Base-by-base conservation (phyloP, 2,329 filamentous ascomycete species). In the Aciculosporium take region DNA sequence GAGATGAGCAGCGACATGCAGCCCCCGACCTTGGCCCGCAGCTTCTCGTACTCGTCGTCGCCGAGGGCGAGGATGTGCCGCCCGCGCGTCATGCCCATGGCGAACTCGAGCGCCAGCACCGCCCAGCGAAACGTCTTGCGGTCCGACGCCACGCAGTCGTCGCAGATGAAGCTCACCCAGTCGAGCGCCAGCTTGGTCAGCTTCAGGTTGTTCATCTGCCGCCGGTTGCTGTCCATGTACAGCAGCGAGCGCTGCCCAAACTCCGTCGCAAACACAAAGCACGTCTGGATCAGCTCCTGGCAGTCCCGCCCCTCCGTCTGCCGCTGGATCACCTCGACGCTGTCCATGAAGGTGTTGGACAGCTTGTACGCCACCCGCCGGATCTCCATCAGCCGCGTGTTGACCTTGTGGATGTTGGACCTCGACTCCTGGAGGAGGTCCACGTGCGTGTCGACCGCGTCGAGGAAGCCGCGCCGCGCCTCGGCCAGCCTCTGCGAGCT, bases 311-410 rank as follows among this genome's bases (percentile, higher is more conserved):
- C 84, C 43, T 74, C 72, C 1, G 87, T 87, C 60, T 98, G 89
- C 50, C 79, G 79, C 48, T 87, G 76, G 48, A 98, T 91, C 47
- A 85, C 86, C 57, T 94, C 86, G 34, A 98, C 91, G 56, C 87
- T 95, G 60, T 96, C 89, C 86, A 98, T 95, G 62, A 98, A 96
- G 6, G 87, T 86, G 62, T 95, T 96, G 39, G 87, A 94, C 33
- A 98, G 71, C 61, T 94, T 94, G 68, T 93, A 96, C 3, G 89
- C 86, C 2, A 93, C 93, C 58, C 88, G 87, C 53, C 93, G 88
- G 53, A 95, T 94, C 58, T 94, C 93, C 53, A 86, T 89, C 48
- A 98, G 67, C 57, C 93, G 84, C 39, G 80, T 68, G 56, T 96
- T 93, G 50, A 98, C 91, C 51, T 93, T 85, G 48, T 85, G 83